Base-by-base conservation (phyloP, 1,284 basidiomycete species). In the Mycosarcoma maydis region DNA sequence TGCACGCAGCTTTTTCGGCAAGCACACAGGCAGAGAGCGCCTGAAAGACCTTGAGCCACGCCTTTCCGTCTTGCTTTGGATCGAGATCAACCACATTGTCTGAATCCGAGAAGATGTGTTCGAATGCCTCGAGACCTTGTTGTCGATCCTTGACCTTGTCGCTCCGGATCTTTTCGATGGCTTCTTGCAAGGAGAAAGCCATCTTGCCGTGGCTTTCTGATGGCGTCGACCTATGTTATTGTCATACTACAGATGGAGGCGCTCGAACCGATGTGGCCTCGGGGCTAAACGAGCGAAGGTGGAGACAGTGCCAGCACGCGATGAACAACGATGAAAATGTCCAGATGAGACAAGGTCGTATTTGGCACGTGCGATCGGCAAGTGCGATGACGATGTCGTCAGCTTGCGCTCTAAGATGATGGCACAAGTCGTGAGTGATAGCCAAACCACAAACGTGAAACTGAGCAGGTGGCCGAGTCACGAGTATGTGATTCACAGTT, bases 31-130 rank as follows among this genome's bases (percentile, higher is more conserved):
- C 83, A 80, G 92, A 93, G 10, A 94, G 83, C 19, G 87, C 87
- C 75, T 92, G 87, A 73, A 90, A 91, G 3, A 92, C 83, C 8
- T 85, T 83, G 30, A 89, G 82, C 92, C 91, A 95, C 20, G 81
- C 72, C 39, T 56, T 66, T 30, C 78, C 77, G 27, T 83, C 83
- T 8, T 86, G 87, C 22, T 87, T 82, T 10, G 82, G 78, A 20
- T 85, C 85, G 66, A 91, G 85, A 39, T 86, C 86, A 30, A 85
- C 82, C 33, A 89, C 82, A 11, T 85, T 85, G 45, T 82, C 80
- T 45, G 86, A 84, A 57, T 86, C 85, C n/a, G 85, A 80, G 62
- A 94, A 90, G 37, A 87, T 83, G 22, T 85, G 85, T 30, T 87
- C 86, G 27, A 94, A 83, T 19, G 84, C 76, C 5, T 84, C 68